phyloP scores from a whole-genome alignment of 2,329 filamentous ascomycete species.

The Pseudopyrenochaeta lycopersici region DNA sequence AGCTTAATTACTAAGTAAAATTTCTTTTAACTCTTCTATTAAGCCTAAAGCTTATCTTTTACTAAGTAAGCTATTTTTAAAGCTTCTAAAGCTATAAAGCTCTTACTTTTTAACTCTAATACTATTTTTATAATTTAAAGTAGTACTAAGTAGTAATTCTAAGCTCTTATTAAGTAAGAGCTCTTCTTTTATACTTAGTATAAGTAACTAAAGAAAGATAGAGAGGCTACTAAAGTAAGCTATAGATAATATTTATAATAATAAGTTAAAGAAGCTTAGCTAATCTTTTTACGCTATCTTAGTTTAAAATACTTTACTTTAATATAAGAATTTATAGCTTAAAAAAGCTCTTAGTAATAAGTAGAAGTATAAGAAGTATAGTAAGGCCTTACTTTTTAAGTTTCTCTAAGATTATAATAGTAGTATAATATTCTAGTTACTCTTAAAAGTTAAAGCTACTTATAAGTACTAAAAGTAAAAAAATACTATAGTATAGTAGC shows the following conservation, averaged over 20 bases:
- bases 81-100: conserved; percentile 8
- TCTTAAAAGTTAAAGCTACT: neutral
- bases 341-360: conserved; percentile 1
- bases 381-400: conserved; percentile 30
- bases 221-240: neutral
- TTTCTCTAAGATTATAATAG: neutral
- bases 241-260: neutral
- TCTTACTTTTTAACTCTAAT: conserved; percentile 7
- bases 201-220: conserved; percentile 6
- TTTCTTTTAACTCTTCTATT: conserved; percentile 18
- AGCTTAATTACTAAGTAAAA: conserved; percentile 8
- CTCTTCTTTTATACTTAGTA: conserved; percentile 2
- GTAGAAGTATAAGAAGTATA: conserved; percentile 24
- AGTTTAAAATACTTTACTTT: conserved; percentile 8
- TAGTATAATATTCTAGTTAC: neutral
- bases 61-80: neutral
- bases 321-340: neutral
- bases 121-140: no score
- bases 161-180: neutral
- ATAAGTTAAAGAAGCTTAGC: conserved; percentile 6
- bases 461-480: no score
- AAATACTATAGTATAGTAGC: no score
- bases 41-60: conserved; percentile 4
- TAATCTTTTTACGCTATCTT: conserved; percentile 2
- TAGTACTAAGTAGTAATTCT: no score